Percentiles rank a stretch among this genome's conserved stretches.
phyloP scores from a whole-genome alignment of 768 basidiomycete genomes.

The Tricholoma saponaceum region DNA sequence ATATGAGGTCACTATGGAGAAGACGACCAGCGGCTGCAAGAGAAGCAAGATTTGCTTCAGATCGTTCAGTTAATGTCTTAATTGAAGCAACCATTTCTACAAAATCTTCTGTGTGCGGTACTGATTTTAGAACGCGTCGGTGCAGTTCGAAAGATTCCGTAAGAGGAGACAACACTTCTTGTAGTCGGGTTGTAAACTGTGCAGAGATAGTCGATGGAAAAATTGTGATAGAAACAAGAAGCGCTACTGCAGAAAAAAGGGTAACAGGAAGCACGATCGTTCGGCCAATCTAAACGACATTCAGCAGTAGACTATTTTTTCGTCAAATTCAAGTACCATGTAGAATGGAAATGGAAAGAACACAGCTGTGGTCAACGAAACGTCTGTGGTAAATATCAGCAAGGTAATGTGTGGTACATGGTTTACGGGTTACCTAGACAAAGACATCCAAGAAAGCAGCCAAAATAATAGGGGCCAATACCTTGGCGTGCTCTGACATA shows the following conservation, averaged over 20 bases:
- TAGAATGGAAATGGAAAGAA: conserved; percentile 70
- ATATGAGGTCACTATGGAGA: conserved; percentile 56
- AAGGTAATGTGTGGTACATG: background rate
- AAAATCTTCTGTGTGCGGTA: conserved; percentile 40
- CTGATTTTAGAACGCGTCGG: conserved; percentile 36
- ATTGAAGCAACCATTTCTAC: conserved; percentile 24
- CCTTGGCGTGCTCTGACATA: conserved; percentile 58
- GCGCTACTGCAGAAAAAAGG: conserved; percentile 40
- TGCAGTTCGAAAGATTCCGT: conserved; percentile 43
- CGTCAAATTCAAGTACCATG: conserved; percentile 23
- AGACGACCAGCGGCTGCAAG: conserved; percentile 50
- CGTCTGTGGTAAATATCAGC: conserved; percentile 35
- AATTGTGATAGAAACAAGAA: conserved; percentile 47
- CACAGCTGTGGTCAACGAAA: conserved; percentile 50
- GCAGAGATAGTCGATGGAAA: conserved; percentile 65
- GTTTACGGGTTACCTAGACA: conserved; percentile 38
- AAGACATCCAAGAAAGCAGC: conserved; percentile 56
- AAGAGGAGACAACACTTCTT: conserved; percentile 45
- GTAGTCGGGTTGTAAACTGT: conserved; percentile 48
- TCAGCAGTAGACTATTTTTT: background rate
- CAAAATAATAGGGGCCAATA: conserved; percentile 59
- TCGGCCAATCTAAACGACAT: conserved; percentile 38
- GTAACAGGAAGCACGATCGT: conserved; percentile 50
- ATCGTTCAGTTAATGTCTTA: conserved; percentile 26
- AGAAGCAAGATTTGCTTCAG: conserved; percentile 48